phyloP scores from a whole-genome alignment of 768 basidiomycete species.

The Rhodocollybia butyracea region DNA sequence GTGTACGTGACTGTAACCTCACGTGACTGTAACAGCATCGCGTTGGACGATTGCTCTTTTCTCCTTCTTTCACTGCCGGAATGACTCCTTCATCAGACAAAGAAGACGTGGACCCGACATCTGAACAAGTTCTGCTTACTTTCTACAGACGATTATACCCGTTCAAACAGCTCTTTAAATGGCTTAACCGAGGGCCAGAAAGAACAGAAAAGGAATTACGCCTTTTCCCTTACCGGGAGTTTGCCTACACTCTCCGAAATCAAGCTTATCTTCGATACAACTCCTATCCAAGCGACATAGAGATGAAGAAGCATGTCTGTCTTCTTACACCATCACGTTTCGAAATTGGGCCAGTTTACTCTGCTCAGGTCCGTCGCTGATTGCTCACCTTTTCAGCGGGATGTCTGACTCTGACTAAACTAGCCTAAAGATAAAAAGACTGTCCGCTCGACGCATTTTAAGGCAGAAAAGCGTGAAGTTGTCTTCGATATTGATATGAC shows the following conservation, averaged over 20 bases:
- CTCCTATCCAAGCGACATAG: conserved; percentile 80
- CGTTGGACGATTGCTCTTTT: neutral
- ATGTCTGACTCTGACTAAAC: too few relatives aligned
- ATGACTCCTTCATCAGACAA: neutral
- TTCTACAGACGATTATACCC: conserved; percentile 94
- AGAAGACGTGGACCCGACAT: conserved; percentile 10
- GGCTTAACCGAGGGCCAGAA: conserved; percentile 81
- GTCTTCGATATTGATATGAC: conserved; percentile 99
- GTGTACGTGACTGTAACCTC: too few relatives aligned
- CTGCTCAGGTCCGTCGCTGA: conserved; percentile 62
- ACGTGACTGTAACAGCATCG: neutral
- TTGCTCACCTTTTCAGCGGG: neutral
- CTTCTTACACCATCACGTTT: conserved; percentile 88
- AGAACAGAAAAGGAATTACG: conserved; percentile 58
- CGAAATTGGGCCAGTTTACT: conserved; percentile 95
- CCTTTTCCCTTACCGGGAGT: conserved; percentile 91
- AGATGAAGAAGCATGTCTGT: conserved; percentile 88
- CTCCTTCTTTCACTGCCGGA: neutral
- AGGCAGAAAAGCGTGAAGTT: conserved; percentile 81
- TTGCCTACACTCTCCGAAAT: conserved; percentile 87
- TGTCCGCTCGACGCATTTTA: conserved; percentile 60
- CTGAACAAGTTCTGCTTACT: conserved; percentile 38
- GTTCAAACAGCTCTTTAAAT: conserved; percentile 88
- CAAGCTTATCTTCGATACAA: conserved; percentile 96
- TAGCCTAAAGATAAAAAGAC: conserved; percentile 91